A percentile compares a stretch with the other conserved stretches of the same genome.
Conservation (phyloP, 2,329 filamentous ascomycete genomes). For the Aphanoascus verrucosus region DNA sequence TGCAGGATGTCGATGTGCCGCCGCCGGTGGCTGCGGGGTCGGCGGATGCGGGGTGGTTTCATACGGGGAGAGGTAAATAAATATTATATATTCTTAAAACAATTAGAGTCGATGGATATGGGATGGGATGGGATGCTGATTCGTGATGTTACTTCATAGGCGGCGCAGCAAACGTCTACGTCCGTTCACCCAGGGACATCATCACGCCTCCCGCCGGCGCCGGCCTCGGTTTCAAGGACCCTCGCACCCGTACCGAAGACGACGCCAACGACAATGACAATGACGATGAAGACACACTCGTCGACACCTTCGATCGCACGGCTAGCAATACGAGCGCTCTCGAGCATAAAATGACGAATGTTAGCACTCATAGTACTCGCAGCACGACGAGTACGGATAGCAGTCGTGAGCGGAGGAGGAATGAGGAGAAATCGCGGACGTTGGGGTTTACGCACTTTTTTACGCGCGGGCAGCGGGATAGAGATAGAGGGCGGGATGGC, state of each 20-base stretch:
- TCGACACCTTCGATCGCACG: slow-evolving; percentile 2
- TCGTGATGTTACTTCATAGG: background rate
- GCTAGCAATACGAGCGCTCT: slow-evolving; percentile 2
- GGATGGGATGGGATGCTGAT: background rate
- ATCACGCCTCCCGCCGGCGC: background rate
- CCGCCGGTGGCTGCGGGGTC: slow-evolving; percentile 24
- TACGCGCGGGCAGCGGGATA: background rate
- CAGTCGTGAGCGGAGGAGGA: background rate
- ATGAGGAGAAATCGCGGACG: background rate
- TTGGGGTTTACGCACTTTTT: background rate
- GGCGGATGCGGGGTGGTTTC: slow-evolving; percentile 30
- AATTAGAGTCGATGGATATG: too few relatives aligned
- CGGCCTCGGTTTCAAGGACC: too few relatives aligned
- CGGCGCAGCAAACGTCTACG: slow-evolving; percentile 8
- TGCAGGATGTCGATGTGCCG: slow-evolving; percentile 66
- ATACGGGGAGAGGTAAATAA: slow-evolving; percentile 35
- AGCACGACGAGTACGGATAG: background rate
- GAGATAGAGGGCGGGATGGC: too few relatives aligned
- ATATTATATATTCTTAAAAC: background rate
- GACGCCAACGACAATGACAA: too few relatives aligned
- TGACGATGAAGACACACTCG: background rate
- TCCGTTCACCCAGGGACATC: slow-evolving; percentile 1
- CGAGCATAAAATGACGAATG: background rate
- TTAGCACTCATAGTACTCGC: background rate
- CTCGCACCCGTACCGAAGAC: background rate